These are phyloP conservation scores for Leccinum disarticulatum DNA, from an alignment of 768 basidiomycete genomes.

Conservation along the genomic window DNA sequence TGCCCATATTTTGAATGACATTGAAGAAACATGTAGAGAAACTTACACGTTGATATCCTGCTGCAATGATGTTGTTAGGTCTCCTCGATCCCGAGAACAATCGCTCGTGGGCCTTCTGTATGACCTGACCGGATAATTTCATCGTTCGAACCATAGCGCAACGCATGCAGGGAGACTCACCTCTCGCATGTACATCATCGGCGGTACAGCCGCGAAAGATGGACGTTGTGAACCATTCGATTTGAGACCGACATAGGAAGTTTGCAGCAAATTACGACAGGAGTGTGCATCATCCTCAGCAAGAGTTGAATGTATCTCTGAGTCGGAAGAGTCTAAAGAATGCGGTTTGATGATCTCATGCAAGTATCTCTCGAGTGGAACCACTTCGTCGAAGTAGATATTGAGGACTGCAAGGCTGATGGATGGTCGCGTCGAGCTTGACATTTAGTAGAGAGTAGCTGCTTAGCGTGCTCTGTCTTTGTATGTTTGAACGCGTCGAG, in stretches of 20 bases:
- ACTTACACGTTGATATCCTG: slow-evolving; percentile 63
- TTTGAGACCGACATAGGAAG: slow-evolving; percentile 46
- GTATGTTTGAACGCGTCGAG: neutral
- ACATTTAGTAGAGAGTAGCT: neutral
- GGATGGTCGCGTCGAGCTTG: neutral
- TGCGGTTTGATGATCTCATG: slow-evolving; percentile 32
- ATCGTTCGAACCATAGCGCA: too few species aligned
- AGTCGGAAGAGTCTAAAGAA: slow-evolving; percentile 13
- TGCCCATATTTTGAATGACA: neutral
- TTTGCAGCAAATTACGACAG: slow-evolving; percentile 42
- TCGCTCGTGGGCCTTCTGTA: slow-evolving; percentile 59
- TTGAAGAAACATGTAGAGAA: neutral
- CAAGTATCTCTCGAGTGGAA: slow-evolving; percentile 41
- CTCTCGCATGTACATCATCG: slow-evolving; percentile 54
- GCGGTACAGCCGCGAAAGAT: slow-evolving; percentile 33
- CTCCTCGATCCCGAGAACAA: slow-evolving; percentile 43
- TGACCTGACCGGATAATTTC: slow-evolving; percentile 41
- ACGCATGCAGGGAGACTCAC: slow-evolving; percentile 33
- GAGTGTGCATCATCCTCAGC: slow-evolving; percentile 23
- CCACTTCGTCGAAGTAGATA: slow-evolving; percentile 44
- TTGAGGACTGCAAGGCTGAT: slow-evolving; percentile 38
- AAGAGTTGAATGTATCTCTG: slow-evolving; percentile 4
- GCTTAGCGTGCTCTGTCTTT: neutral
- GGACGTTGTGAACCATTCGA: slow-evolving; percentile 19
- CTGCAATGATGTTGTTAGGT: slow-evolving; percentile 58